phyloP scores from a whole-genome alignment of 257 asterid species.

The Anisodus tanguticus region DNA sequence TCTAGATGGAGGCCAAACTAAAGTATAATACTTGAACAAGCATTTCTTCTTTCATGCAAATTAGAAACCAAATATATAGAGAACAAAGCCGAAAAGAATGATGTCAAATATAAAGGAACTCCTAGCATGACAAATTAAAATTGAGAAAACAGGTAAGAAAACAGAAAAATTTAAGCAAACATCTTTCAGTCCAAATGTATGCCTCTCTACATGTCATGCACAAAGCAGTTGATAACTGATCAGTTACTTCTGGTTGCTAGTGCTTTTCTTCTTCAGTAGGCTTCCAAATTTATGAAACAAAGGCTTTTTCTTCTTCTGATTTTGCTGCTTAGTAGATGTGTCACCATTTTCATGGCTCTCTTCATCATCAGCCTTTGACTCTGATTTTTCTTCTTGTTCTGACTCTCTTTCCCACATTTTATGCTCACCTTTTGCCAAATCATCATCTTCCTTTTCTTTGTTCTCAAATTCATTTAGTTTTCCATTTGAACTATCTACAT shows the following conservation, averaged over 20 bases:
- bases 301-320: constrained; percentile 86
- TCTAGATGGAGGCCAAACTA: background rate
- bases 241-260: constrained; percentile 58
- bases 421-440: constrained; percentile 58
- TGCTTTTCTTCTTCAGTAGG: constrained; percentile 83
- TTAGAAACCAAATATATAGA: background rate
- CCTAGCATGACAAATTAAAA: background rate
- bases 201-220: background rate
- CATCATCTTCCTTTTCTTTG: constrained; percentile 50
- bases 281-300: constrained; percentile 83
- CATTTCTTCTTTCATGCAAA: background rate
- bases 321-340: constrained; percentile 56
- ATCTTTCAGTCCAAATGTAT: background rate
- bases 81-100: background rate
- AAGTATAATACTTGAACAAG: background rate
- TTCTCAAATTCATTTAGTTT: constrained; percentile 40
- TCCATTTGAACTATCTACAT: constrained; percentile 45
- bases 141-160: background rate
- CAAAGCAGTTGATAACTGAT: constrained; percentile 21
- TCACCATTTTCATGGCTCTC: constrained; percentile 55
- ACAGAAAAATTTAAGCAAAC: background rate
- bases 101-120: background rate
- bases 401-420: constrained; percentile 83
- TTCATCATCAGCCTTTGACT: constrained; percentile 59
- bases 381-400: constrained; percentile 71